These are phyloP conservation scores for Rhynchospora tenuis DNA, from an alignment of 176 grass and related monocot species.

Conservation along the genomic window DNA sequence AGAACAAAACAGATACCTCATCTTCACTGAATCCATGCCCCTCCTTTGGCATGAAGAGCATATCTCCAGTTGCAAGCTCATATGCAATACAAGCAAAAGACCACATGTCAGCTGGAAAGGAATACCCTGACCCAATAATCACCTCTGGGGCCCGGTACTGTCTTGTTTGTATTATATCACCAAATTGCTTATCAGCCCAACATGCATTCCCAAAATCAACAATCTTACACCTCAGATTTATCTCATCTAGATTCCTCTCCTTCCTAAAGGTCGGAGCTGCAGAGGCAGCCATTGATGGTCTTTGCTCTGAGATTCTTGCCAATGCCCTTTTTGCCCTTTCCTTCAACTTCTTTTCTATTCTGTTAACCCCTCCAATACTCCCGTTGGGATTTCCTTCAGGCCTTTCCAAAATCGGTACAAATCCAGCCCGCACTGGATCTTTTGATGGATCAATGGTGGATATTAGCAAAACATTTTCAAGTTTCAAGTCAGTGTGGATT, in stretches of 20 bases:
- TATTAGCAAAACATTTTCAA: constrained; percentile 82
- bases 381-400: constrained; percentile 70
- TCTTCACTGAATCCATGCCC: constrained; percentile 92
- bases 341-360: constrained; percentile 79
- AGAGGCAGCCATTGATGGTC: constrained; percentile 41
- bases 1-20: constrained; percentile 50
- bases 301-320: constrained; percentile 90
- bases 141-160: constrained; percentile 90
- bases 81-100: constrained; percentile 90
- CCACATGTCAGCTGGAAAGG: constrained; percentile 83
- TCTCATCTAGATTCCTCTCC: constrained; percentile 83
- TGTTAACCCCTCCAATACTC: constrained; percentile 41
- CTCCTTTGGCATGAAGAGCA: constrained; percentile 85
- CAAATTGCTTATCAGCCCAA: constrained; percentile 85
- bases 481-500: constrained; percentile 93
- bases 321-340: constrained; percentile 76
- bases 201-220: constrained; percentile 99
- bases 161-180: constrained; percentile 90
- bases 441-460: constrained; percentile 87
- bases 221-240: constrained; percentile 90
- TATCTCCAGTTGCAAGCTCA: constrained; percentile 94
- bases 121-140: constrained; percentile 69
- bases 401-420: constrained; percentile 74
- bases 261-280: background rate
- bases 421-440: constrained; percentile 68